Evolutionary conservation across 2,329 filamentous ascomycete genomes (phyloP).

Genomic region (Raffaelea albimanens): DNA sequence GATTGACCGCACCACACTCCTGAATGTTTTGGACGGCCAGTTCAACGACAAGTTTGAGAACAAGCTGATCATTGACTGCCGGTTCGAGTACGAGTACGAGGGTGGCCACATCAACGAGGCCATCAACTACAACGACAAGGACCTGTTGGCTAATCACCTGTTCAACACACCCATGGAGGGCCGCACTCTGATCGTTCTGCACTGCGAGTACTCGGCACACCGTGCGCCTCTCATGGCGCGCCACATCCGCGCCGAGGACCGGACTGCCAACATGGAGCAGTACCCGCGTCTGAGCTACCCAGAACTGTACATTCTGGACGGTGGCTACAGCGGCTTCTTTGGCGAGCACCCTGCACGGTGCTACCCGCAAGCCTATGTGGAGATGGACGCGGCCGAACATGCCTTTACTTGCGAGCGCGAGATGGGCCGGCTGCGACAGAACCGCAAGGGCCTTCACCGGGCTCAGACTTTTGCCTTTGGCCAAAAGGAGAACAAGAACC

Average conservation of each 20-base stretch:
- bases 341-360: slow-evolving; percentile 68
- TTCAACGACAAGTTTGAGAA: slow-evolving; percentile 69
- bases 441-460: slow-evolving; percentile 70
- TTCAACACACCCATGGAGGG: slow-evolving; percentile 60
- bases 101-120: slow-evolving; percentile 91
- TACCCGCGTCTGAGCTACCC: slow-evolving; percentile 91
- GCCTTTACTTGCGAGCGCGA: slow-evolving; percentile 89
- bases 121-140: slow-evolving; percentile 95
- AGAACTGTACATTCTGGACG: slow-evolving; percentile 93
- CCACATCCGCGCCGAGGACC: slow-evolving; percentile 82
- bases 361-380: slow-evolving; percentile 90
- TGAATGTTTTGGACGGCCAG: slow-evolving; percentile 80
- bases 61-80: slow-evolving; percentile 85
- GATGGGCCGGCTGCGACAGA: slow-evolving; percentile 83
- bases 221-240: slow-evolving; percentile 94
- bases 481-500: slow-evolving; percentile 32
- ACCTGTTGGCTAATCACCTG: slow-evolving; percentile 68
- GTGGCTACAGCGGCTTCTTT: slow-evolving; percentile 93
- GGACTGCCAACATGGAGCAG: slow-evolving; percentile 70
- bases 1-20: slow-evolving; percentile 71
- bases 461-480: slow-evolving; percentile 96
- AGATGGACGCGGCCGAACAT: slow-evolving; percentile 90
- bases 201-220: slow-evolving; percentile 97
- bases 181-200: slow-evolving; percentile 78
- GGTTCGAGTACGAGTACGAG: slow-evolving; percentile 97